A percentile compares a stretch with the other conserved stretches of the same genome.
Evolutionary conservation across 2,329 filamentous ascomycete species (phyloP).

Genomic region (Erysiphe neolycopersici): DNA sequence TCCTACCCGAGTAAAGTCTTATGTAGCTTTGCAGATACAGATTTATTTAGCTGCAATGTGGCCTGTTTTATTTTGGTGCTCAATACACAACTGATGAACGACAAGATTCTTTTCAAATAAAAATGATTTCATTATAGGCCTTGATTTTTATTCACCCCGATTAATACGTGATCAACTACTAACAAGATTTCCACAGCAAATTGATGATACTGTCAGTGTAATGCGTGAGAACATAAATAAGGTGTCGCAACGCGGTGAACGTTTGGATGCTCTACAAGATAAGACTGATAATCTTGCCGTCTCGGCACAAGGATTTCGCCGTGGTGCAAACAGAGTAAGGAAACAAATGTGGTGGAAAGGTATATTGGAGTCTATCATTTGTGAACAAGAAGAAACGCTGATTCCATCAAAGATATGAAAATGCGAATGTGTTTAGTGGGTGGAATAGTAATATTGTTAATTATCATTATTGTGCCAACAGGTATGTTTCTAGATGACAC

Average conservation of each 20-base stretch:
- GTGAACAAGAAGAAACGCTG: neutral
- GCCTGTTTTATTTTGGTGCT: too few species aligned
- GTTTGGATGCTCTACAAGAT: conserved; percentile 66
- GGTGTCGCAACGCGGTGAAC: conserved; percentile 75
- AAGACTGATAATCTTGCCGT: conserved; percentile 86
- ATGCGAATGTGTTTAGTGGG: conserved; percentile 93
- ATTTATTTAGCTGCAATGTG: too few species aligned
- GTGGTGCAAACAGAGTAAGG: conserved; percentile 84
- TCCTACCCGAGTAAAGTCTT: neutral
- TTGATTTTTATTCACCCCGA: too few species aligned
- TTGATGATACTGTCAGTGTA: conserved; percentile 79
- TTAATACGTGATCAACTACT: neutral
- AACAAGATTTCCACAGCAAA: conserved; percentile 48
- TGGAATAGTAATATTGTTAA: conserved; percentile 70
- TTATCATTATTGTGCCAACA: conserved; percentile 81
- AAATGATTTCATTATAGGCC: too few species aligned
- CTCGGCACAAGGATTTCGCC: conserved; percentile 84
- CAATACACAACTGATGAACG: too few species aligned
- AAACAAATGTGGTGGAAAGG: conserved; percentile 98
- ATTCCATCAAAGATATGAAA: conserved; percentile 50
- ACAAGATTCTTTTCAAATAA: too few species aligned
- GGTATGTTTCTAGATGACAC: conserved; percentile 28
- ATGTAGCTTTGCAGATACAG: too few species aligned
- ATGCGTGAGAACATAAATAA: conserved; percentile 98
- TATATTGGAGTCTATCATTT: neutral